Evolutionary conservation across 1,139 yeast species (phyloP).

Genomic region (Yamadazyma sp.): DNA sequence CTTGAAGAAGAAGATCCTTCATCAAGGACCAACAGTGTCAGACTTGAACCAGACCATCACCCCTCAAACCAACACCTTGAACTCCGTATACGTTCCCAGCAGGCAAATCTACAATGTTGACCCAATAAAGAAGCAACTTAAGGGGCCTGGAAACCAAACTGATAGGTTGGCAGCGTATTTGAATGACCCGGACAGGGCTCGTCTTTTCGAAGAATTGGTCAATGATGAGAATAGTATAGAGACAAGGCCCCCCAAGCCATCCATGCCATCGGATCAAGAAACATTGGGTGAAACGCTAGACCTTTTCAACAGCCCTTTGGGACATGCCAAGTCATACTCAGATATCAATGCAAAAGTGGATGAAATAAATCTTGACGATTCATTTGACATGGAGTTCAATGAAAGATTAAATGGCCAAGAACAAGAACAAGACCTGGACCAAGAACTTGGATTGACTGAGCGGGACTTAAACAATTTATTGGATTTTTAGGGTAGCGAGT

Average conservation of each 20-base stretch:
- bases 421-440: constrained; percentile 6
- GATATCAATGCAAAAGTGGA: constrained; percentile 4
- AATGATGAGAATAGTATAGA: constrained; percentile 42
- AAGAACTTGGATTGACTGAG: constrained; percentile 31
- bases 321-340: neutral
- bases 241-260: constrained; percentile 13
- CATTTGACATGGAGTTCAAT: constrained; percentile 6
- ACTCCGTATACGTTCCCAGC: constrained; percentile 16
- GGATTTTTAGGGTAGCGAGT: constrained; percentile 23
- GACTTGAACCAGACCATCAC: constrained; percentile 20
- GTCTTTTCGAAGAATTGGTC: constrained; percentile 20
- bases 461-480: constrained; percentile 39
- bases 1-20: constrained; percentile 17
- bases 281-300: constrained; percentile 9
- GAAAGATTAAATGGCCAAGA: constrained; percentile 2
- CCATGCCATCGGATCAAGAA: neutral
- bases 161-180: constrained; percentile 13
- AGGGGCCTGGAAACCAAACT: constrained; percentile 2
- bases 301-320: constrained; percentile 1
- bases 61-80: constrained; percentile 22
- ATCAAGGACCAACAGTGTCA: constrained; percentile 1
- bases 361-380: constrained; percentile 12
- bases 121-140: constrained; percentile 27
- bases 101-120: constrained; percentile 27
- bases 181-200: constrained; percentile 11